These are phyloP conservation scores for Ophiorrhiza pumila DNA, from an alignment of 257 asterid species.

Conservation along the genomic window DNA sequence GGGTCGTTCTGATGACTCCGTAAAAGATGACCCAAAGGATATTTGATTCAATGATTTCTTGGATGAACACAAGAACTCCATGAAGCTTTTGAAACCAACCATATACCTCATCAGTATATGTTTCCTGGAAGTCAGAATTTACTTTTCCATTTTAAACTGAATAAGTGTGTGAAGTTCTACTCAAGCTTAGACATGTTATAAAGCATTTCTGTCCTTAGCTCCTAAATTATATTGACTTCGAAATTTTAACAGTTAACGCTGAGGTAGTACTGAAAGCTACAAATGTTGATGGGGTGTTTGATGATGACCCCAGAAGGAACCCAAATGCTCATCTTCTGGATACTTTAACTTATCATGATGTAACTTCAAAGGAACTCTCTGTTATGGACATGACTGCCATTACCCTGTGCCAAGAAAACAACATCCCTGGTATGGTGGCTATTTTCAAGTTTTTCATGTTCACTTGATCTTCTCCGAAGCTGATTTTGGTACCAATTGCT, in stretches of 20 bases:
- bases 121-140: not conserved
- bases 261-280: slow-evolving; percentile 98
- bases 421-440: slow-evolving; percentile 67
- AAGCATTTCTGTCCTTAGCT: not conserved
- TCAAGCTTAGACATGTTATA: not conserved
- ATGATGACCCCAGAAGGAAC: slow-evolving; percentile 64
- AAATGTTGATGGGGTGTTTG: slow-evolving; percentile 90
- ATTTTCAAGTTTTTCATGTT: slow-evolving; percentile 9
- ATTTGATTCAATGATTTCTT: not conserved
- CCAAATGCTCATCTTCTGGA: slow-evolving; percentile 77
- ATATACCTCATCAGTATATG: not conserved
- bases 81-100: slow-evolving; percentile 1
- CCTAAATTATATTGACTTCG: slow-evolving; percentile 1
- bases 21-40: no score
- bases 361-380: slow-evolving; percentile 74
- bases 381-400: slow-evolving; percentile 98
- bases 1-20: not conserved
- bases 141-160: not conserved
- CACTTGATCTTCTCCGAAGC: not conserved
- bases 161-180: not conserved
- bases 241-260: slow-evolving; percentile 59
- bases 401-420: slow-evolving; percentile 95
- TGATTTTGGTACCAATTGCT: not conserved
- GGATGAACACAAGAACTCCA: not conserved
- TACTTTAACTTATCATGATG: slow-evolving; percentile 71